Conservation (phyloP, 352 stramenopile species). For the Pythium phragmitis region DNA sequence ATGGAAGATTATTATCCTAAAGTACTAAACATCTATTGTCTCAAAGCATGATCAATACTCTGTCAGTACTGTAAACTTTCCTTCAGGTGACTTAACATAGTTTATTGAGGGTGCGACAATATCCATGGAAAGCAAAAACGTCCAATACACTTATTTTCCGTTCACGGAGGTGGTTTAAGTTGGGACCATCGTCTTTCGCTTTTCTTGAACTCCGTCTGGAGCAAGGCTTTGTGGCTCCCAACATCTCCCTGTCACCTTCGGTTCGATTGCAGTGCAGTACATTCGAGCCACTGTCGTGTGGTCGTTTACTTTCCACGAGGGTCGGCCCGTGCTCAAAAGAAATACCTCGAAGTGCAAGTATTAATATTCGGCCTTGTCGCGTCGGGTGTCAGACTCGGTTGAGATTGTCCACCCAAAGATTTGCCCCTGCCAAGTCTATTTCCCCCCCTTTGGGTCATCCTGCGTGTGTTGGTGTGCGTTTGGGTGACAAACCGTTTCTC, state of each 20-base stretch:
- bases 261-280: neutral
- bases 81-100: no score
- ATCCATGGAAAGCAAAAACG: no score
- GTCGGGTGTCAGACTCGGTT: neutral
- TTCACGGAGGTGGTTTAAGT: no score
- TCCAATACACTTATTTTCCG: no score
- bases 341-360: neutral
- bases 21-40: no score
- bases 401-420: conserved; percentile 20
- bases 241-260: neutral
- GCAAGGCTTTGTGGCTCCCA: neutral
- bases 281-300: neutral
- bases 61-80: no score
- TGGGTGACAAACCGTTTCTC: conserved; percentile 17
- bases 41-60: no score
- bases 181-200: no score
- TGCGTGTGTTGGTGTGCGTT: conserved; percentile 6
- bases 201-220: no score
- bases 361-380: conserved; percentile 1
- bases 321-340: neutral
- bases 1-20: no score
- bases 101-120: no score
- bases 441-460: neutral
- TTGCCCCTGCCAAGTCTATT: neutral
- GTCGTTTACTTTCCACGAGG: neutral